These are phyloP conservation scores for Suillus tomentosus DNA, from an alignment of 768 basidiomycete genomes.

Conservation along the genomic window DNA sequence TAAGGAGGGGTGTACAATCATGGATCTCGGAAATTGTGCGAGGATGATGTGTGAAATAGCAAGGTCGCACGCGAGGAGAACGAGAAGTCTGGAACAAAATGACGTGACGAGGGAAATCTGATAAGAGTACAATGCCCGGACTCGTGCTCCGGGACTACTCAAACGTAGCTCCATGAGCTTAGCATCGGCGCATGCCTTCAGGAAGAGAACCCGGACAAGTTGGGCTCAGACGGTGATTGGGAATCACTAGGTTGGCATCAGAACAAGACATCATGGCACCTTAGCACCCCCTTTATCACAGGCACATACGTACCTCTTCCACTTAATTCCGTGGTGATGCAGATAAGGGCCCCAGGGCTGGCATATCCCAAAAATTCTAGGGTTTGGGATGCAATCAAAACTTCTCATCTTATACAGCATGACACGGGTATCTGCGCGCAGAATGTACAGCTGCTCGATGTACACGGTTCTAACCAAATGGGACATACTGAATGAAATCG, in stretches of 20 bases:
- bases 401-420: no score
- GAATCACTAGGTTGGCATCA: not conserved
- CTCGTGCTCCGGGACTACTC: not conserved
- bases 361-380: not conserved
- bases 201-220: not conserved
- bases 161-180: not conserved
- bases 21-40: not conserved
- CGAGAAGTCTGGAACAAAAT: not conserved
- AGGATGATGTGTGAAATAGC: no score
- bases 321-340: not conserved
- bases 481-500: not conserved
- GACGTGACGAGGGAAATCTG: not conserved
- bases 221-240: not conserved
- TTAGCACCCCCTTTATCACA: not conserved
- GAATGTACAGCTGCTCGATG: no score
- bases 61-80: not conserved
- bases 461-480: no score
- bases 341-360: not conserved
- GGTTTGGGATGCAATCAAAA: not conserved
- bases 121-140: not conserved
- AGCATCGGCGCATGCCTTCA: not conserved
- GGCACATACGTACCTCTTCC: not conserved
- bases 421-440: no score
- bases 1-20: not conserved
- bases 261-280: not conserved